These are phyloP conservation scores for Tetramitus jugosus DNA, from an alignment of 208 protist genomes.

Conservation along the genomic window DNA sequence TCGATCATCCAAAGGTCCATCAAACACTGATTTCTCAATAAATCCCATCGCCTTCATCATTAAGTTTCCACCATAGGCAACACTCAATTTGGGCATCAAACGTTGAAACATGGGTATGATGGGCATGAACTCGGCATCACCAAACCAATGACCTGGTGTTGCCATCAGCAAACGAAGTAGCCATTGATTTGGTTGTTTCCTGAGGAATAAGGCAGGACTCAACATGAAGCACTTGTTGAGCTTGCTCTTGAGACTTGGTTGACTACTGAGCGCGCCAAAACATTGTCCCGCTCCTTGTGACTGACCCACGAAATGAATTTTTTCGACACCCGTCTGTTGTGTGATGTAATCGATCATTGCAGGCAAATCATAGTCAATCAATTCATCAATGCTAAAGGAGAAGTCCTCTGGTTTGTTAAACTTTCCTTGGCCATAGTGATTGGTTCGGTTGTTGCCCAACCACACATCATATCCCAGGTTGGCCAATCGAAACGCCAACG, in stretches of 20 bases:
- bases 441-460: constrained; percentile 33
- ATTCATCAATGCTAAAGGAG: constrained; percentile 27
- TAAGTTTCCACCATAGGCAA: background rate
- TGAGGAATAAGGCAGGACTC: constrained; percentile 1
- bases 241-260: background rate
- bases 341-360: constrained; percentile 31
- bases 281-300: constrained; percentile 32
- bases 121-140: background rate
- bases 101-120: background rate
- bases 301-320: constrained; percentile 28
- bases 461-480: constrained; percentile 33
- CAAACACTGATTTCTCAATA: background rate
- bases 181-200: background rate
- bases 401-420: constrained; percentile 4
- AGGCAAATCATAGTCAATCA: constrained; percentile 36
- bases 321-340: background rate
- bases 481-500: constrained; percentile 4
- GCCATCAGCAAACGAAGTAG: background rate
- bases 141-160: background rate
- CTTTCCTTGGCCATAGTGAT: constrained; percentile 11
- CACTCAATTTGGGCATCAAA: background rate
- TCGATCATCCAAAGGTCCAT: background rate
- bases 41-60: background rate
- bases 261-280: background rate
- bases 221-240: background rate